These are phyloP conservation scores for Colletotrichum chlorophyti DNA, from an alignment of 2,329 filamentous ascomycete species.

Conservation along the genomic window DNA sequence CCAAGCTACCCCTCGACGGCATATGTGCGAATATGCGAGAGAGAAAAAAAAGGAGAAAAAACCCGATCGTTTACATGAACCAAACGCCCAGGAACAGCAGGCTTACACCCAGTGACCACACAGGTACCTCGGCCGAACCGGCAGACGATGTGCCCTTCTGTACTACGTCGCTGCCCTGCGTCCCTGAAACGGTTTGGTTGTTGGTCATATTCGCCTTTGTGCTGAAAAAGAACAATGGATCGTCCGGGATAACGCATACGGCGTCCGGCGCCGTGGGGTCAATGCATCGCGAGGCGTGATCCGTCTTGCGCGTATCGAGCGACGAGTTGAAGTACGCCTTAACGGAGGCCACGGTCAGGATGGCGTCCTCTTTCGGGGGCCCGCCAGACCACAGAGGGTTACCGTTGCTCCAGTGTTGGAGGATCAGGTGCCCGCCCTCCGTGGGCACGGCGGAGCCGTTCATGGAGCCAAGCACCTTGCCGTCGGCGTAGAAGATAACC, in stretches of 20 bases:
- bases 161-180: neutral
- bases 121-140: neutral
- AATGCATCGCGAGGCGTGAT: conserved; percentile 46
- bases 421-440: conserved; percentile 68
- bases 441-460: conserved; percentile 63
- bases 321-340: conserved; percentile 84
- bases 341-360: conserved; percentile 71
- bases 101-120: neutral
- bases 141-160: neutral
- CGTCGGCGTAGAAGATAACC: conserved; percentile 76
- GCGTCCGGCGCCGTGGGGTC: conserved; percentile 44
- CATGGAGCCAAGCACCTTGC: conserved; percentile 62
- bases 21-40: too few species aligned
- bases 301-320: conserved; percentile 42
- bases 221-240: conserved; percentile 57
- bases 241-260: conserved; percentile 59
- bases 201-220: conserved; percentile 51
- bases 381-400: conserved; percentile 75
- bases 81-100: conserved; percentile 1
- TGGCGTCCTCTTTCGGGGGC: conserved; percentile 68
- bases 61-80: conserved; percentile 1
- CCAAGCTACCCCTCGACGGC: too few species aligned
- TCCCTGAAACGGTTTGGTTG: conserved; percentile 51
- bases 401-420: conserved; percentile 83
- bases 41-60: neutral